Evolutionary conservation across 1,284 basidiomycete species (phyloP).

Genomic region (Malassezia globosa): DNA sequence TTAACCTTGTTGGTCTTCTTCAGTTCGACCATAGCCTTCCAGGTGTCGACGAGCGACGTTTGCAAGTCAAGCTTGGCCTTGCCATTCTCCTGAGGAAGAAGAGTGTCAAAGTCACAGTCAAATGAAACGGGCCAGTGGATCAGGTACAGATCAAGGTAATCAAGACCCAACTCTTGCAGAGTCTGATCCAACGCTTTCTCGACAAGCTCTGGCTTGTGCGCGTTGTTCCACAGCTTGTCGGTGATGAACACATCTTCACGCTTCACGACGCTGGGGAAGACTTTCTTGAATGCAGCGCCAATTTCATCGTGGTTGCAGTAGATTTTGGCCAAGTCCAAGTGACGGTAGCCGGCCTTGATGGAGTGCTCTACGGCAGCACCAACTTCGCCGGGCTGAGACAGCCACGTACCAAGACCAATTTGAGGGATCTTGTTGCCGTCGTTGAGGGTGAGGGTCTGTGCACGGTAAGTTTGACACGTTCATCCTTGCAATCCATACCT

Average conservation of each 20-base stretch:
- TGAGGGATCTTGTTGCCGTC: constrained; percentile 43
- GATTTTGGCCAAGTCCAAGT: constrained; percentile 40
- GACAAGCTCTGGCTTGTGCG: constrained; percentile 50
- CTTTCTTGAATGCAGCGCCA: constrained; percentile 50
- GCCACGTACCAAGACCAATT: constrained; percentile 68
- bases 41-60: constrained; percentile 62
- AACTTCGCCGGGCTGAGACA: constrained; percentile 64
- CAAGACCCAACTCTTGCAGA: constrained; percentile 46
- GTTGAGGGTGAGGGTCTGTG: constrained; percentile 36
- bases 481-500: too few relatives aligned
- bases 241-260: constrained; percentile 52
- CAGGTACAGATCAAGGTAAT: constrained; percentile 53
- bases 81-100: constrained; percentile 53
- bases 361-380: constrained; percentile 53
- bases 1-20: constrained; percentile 45
- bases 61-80: constrained; percentile 55
- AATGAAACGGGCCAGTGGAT: constrained; percentile 70
- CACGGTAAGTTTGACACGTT: too few relatives aligned
- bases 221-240: constrained; percentile 56
- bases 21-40: constrained; percentile 66
- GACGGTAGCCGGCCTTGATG: constrained; percentile 38
- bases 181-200: constrained; percentile 48
- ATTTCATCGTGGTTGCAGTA: constrained; percentile 47
- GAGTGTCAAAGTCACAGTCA: constrained; percentile 24
- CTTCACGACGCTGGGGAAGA: constrained; percentile 46